phyloP scores from a whole-genome alignment of 2,329 filamentous ascomycete genomes.

The Xylariales sp. region DNA sequence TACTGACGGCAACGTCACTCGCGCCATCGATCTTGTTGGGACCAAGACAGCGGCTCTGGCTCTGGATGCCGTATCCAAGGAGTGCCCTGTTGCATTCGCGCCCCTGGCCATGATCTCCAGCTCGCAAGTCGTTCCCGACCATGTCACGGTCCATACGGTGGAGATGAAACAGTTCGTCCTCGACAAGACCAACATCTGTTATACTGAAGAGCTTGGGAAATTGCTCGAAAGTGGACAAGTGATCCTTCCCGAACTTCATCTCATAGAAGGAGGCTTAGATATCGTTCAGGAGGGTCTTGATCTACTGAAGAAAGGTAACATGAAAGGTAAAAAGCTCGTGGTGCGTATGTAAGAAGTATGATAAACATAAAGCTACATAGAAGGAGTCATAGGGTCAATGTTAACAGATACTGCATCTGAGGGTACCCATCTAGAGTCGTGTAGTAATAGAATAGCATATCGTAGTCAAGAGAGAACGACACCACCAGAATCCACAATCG shows the following conservation, averaged over 20 bases:
- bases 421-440: too few species aligned
- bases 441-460: too few species aligned
- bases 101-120: constrained; percentile 30
- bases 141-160: constrained; percentile 29
- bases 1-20: constrained; percentile 23
- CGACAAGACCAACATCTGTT: constrained; percentile 22
- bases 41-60: constrained; percentile 26
- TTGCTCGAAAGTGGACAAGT: constrained; percentile 24
- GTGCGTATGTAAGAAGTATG: constrained; percentile 23
- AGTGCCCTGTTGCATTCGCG: constrained; percentile 22
- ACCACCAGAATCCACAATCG: too few species aligned
- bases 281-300: constrained; percentile 26
- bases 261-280: constrained; percentile 29
- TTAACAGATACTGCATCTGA: too few species aligned
- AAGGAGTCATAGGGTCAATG: too few species aligned
- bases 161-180: constrained; percentile 37
- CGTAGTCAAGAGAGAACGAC: too few species aligned
- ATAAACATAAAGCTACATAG: too few species aligned
- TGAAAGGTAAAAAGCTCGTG: constrained; percentile 30
- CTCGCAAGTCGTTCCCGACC: constrained; percentile 20
- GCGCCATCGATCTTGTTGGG: constrained; percentile 34
- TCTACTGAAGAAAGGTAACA: constrained; percentile 28
- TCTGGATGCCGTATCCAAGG: constrained; percentile 23
- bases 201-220: constrained; percentile 26
- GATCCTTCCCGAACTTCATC: constrained; percentile 25